Percentiles rank a stretch among this genome's conserved stretches.
These are phyloP conservation scores for Balakata baccata DNA, from an alignment of 345 rosid genomes.

Conservation along the genomic window DNA sequence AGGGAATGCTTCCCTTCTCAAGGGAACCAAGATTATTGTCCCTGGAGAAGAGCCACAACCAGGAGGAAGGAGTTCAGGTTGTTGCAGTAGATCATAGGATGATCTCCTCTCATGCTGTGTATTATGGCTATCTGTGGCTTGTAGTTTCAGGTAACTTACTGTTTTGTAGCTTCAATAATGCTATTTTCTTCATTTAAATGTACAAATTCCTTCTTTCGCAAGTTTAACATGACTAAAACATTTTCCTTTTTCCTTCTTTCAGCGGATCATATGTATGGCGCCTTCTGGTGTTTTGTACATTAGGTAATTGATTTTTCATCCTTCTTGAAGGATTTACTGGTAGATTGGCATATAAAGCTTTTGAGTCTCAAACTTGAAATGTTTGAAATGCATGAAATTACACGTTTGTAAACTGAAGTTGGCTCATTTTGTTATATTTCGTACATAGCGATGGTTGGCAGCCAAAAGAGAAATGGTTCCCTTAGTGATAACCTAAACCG, in stretches of 20 bases:
- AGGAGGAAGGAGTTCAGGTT: constrained; percentile 24
- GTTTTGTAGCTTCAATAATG: background rate
- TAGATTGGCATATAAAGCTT: constrained; percentile 2
- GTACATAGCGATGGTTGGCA: background rate
- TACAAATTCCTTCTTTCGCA: background rate
- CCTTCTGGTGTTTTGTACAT: constrained; percentile 1
- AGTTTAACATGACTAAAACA: background rate
- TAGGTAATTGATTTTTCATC: constrained; percentile 6
- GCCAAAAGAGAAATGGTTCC: background rate
- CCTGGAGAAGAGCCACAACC: constrained; percentile 38
- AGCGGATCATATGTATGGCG: background rate
- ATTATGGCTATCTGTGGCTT: background rate
- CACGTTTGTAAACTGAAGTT: constrained; percentile 6
- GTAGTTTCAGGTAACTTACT: constrained; percentile 15
- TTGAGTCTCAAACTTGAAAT: constrained; percentile 3
- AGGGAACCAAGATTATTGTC: constrained; percentile 42
- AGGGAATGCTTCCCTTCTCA: constrained; percentile 48
- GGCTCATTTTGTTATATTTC: background rate
- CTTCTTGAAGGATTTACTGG: constrained; percentile 7
- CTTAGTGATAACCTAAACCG: background rate
- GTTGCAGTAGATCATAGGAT: constrained; percentile 39
- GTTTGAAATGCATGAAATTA: constrained; percentile 4
- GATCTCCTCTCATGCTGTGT: background rate
- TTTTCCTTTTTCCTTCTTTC: background rate
- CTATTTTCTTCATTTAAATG: background rate